phyloP scores from a whole-genome alignment of 805 yeast genomes.

The Crinitomyces ghanaensis region DNA sequence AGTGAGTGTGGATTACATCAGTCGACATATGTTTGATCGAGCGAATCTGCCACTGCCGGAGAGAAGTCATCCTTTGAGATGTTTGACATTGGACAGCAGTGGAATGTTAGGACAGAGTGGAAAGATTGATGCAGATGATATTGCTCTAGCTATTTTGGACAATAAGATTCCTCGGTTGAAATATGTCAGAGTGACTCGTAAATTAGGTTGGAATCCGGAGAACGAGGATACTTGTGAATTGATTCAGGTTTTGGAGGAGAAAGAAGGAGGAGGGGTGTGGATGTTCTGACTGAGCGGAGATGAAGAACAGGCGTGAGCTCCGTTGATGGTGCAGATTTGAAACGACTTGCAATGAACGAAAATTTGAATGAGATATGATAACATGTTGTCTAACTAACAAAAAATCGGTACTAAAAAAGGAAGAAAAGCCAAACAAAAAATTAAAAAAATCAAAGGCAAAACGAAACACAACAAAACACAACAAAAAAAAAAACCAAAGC shows the following conservation, averaged over 20 bases:
- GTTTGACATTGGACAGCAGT: conserved; percentile 65
- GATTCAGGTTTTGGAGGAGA: conserved; percentile 57
- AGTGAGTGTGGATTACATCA: conserved; percentile 69
- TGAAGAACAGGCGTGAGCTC: too few species aligned
- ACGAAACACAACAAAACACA: too few species aligned
- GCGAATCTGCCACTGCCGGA: conserved; percentile 22
- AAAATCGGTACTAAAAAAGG: too few species aligned
- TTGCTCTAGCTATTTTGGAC: conserved; percentile 74
- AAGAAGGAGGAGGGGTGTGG: conserved; percentile 55
- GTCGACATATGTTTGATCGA: conserved; percentile 33
- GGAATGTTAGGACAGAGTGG: conserved; percentile 74
- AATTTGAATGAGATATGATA: too few species aligned
- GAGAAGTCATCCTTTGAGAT: conserved; percentile 42
- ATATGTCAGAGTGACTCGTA: conserved; percentile 55
- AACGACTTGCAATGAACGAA: too few species aligned
- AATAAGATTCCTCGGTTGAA: conserved; percentile 59
- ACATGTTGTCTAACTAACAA: too few species aligned
- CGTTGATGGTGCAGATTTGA: too few species aligned
- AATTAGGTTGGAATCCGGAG: conserved; percentile 65
- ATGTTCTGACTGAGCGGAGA: too few species aligned
- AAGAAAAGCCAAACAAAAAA: too few species aligned
- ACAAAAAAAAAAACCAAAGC: too few species aligned
- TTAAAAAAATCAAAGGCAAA: too few species aligned
- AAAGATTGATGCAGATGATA: conserved; percentile 78
- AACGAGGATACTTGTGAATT: conserved; percentile 52